A percentile compares a stretch with the other conserved stretches of the same genome.
These are phyloP conservation scores for Fraxinus angustifolia DNA, from an alignment of 305 asterid genomes.

Conservation along the genomic window DNA sequence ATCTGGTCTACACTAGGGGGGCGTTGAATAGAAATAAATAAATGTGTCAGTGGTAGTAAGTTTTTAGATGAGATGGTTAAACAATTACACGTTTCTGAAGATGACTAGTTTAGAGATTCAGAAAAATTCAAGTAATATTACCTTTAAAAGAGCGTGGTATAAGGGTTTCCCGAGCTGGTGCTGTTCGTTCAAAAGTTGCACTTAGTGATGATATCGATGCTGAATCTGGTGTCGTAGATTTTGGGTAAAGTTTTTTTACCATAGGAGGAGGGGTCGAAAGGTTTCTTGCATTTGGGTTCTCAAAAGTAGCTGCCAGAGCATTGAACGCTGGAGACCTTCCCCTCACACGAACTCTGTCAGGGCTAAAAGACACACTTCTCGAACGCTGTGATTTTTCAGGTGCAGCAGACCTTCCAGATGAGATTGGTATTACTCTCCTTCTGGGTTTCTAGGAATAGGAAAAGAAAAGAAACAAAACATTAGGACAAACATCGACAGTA, in stretches of 20 bases:
- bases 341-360: constrained; percentile 84
- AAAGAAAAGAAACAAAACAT: background rate
- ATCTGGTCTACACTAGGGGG: background rate
- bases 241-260: constrained; percentile 73
- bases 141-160: constrained; percentile 75
- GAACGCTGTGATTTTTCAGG: constrained; percentile 89
- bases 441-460: constrained; percentile 62
- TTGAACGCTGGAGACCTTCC: constrained; percentile 98
- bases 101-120: background rate
- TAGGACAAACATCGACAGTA: background rate
- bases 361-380: constrained; percentile 81
- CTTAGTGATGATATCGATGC: constrained; percentile 70
- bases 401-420: constrained; percentile 66
- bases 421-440: constrained; percentile 56
- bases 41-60: background rate
- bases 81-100: background rate
- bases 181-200: constrained; percentile 53
- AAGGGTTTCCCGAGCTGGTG: constrained; percentile 44
- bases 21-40: background rate
- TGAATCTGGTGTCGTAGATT: constrained; percentile 58
- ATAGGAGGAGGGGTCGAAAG: constrained; percentile 95
- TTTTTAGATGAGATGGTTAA: background rate
- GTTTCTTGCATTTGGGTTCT: constrained; percentile 71
- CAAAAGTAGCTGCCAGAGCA: constrained; percentile 84
- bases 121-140: constrained; percentile 18